These are phyloP conservation scores for Ochetophila trinervis DNA, from an alignment of 306 rosid species.

Conservation along the genomic window DNA sequence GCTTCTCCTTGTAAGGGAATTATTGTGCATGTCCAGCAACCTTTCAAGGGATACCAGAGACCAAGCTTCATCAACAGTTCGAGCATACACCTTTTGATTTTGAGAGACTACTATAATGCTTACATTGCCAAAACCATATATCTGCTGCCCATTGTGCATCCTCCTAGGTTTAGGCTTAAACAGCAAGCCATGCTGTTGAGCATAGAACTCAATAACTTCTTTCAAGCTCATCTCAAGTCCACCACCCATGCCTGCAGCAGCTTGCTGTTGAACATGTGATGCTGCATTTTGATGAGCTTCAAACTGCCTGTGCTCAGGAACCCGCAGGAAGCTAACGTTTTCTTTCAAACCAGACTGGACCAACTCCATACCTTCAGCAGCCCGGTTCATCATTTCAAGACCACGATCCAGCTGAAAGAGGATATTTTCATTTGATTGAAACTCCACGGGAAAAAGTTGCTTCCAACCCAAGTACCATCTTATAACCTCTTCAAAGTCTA, in stretches of 20 bases:
- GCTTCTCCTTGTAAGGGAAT: conserved; percentile 30
- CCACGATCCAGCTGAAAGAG: conserved; percentile 72
- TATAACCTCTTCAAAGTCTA: conserved; percentile 80
- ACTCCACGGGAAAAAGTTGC: conserved; percentile 75
- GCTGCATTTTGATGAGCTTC: conserved; percentile 88
- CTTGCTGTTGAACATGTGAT: conserved; percentile 59
- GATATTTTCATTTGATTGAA: conserved; percentile 69
- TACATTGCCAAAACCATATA: conserved; percentile 76
- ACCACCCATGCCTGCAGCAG: too few species aligned
- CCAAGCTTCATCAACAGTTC: conserved; percentile 65
- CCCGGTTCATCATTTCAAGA: conserved; percentile 88
- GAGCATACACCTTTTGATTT: conserved; percentile 71
- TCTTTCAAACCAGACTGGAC: conserved; percentile 89
- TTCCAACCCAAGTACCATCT: conserved; percentile 92
- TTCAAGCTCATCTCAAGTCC: conserved; percentile 72
- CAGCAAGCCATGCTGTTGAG: conserved; percentile 66
- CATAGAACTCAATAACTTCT: conserved; percentile 78
- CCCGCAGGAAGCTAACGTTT: conserved; percentile 68
- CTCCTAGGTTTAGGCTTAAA: conserved; percentile 77
- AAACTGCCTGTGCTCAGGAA: conserved; percentile 79
- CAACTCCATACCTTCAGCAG: conserved; percentile 83
- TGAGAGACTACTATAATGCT: conserved; percentile 64
- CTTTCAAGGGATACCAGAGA: conserved; percentile 64
- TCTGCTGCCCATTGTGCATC: conserved; percentile 77
- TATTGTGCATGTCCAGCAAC: conserved; percentile 67